Evolutionary conservation across 2,329 filamentous ascomycete species (phyloP), one percentile per base, ranked within the genome.

Genomic region (Massarina eburnea): DNA sequence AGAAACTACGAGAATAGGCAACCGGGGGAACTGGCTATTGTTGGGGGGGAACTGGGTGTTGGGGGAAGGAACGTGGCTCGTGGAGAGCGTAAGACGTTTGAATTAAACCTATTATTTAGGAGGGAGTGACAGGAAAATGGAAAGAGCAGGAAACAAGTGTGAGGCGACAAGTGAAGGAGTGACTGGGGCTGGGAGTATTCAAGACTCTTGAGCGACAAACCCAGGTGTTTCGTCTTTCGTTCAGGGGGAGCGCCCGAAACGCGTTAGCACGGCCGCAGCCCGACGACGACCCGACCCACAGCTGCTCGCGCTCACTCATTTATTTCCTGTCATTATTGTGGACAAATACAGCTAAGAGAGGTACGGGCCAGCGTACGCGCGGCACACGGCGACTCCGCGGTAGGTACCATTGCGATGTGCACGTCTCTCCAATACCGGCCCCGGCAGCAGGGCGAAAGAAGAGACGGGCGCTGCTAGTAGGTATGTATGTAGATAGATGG

Each of bases 111-210:
- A 45, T 45, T 47, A 57, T 48, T 58, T 30, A 10, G 10, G 24
- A 63, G 57, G 56, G 63, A 66, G 49, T 46, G 63, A 61, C 57
- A 38, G 54, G 49, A 53, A 62, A 64, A 64, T 51, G 52, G 49
- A 56, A 59, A 39, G 19, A 36, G 48, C 54, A 55, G 55, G 58
- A 64, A 64, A 68, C 58, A 54, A 49, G 48, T 56, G 56, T 63
- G 64, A 69, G 49, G 59, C 61, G 61, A 54, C 53, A 58, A 59
- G 58, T 60, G 57, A 64, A 62, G 46, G 54, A 62, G 59, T 54
- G 52, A 55, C 55, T 51, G 48, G 54, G 49, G 40, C 30, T 47
- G 46, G 60, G 59, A 56, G 54, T 49, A 55, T 56, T 43, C 50
- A 55, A 60, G 59, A n/a, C n/a, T n/a, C n/a, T n/a, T n/a, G 57